Percentiles rank a stretch among this genome's conserved stretches.
phyloP scores from a whole-genome alignment of 768 basidiomycete species.

The Omphalotus guepiniiformis region DNA sequence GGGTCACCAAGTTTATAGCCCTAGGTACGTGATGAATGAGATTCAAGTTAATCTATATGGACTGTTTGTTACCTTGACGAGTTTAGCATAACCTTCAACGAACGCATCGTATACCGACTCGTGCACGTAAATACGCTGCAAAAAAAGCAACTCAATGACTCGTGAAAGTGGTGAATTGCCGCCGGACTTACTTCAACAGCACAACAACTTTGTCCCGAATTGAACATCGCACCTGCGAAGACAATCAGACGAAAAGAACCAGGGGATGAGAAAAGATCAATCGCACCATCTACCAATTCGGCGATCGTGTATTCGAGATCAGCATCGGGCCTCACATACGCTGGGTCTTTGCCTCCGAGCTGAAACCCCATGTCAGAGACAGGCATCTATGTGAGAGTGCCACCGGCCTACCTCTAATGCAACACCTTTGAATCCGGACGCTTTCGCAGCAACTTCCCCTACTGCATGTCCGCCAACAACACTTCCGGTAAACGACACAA shows the following conservation, averaged over 20 bases:
- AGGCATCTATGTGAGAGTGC: too few species aligned
- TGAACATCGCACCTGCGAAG: slow-evolving; percentile 70
- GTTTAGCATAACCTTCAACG: slow-evolving; percentile 64
- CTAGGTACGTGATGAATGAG: slow-evolving; percentile 35
- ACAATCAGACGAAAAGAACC: neutral
- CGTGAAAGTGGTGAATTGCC: neutral
- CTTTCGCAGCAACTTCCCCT: slow-evolving; percentile 61
- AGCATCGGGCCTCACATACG: slow-evolving; percentile 87
- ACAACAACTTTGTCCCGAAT: slow-evolving; percentile 97
- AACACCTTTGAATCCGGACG: slow-evolving; percentile 78
- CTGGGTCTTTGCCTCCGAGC: slow-evolving; percentile 98
- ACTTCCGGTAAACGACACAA: slow-evolving; percentile 87
- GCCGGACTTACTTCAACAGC: slow-evolving; percentile 66
- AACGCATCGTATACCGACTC: slow-evolving; percentile 78
- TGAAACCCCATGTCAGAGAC: slow-evolving; percentile 23
- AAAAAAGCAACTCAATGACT: neutral
- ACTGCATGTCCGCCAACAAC: slow-evolving; percentile 76
- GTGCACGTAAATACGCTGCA: slow-evolving; percentile 90
- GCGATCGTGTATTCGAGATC: slow-evolving; percentile 78
- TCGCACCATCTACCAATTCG: slow-evolving; percentile 85
- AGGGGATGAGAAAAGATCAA: neutral
- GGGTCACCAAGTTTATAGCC: slow-evolving; percentile 87
- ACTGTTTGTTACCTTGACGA: slow-evolving; percentile 54
- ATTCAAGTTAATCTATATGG: neutral
- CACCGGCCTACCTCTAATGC: slow-evolving; percentile 62